phyloP scores from a whole-genome alignment of 305 asterid species.

The Solanum chacoense region DNA sequence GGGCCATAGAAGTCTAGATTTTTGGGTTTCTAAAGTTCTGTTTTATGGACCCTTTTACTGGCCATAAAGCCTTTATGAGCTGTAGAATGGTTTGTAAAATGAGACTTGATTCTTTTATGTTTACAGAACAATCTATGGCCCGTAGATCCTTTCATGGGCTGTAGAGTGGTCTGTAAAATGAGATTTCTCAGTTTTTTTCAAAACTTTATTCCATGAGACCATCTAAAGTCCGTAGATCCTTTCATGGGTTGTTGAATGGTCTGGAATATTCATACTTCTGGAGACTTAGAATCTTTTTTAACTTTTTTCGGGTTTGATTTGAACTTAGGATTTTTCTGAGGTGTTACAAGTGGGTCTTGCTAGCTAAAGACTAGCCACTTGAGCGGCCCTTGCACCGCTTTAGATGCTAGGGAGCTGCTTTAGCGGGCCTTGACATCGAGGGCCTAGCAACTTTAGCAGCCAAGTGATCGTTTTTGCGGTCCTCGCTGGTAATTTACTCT shows the following conservation, averaged over 20 bases:
- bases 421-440: background rate
- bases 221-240: background rate
- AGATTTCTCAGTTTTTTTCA: background rate
- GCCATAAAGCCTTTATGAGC: background rate
- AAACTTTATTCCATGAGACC: too few relatives aligned
- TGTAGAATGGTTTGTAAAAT: background rate
- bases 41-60: background rate
- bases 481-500: background rate
- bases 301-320: background rate
- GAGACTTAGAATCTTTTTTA: rapidly evolving
- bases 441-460: background rate
- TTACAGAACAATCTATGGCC: background rate
- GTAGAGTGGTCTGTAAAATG: background rate
- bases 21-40: background rate
- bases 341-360: background rate
- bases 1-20: background rate
- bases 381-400: rapidly evolving
- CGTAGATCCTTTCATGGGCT: background rate
- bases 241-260: background rate
- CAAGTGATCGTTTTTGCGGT: background rate
- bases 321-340: background rate
- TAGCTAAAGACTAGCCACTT: background rate
- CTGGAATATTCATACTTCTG: background rate
- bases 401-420: background rate
- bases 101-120: background rate